A percentile compares a stretch with the other conserved stretches of the same genome.
Conservation (phyloP, 176 grass and related monocot genomes). For the Neostapfia colusana region DNA sequence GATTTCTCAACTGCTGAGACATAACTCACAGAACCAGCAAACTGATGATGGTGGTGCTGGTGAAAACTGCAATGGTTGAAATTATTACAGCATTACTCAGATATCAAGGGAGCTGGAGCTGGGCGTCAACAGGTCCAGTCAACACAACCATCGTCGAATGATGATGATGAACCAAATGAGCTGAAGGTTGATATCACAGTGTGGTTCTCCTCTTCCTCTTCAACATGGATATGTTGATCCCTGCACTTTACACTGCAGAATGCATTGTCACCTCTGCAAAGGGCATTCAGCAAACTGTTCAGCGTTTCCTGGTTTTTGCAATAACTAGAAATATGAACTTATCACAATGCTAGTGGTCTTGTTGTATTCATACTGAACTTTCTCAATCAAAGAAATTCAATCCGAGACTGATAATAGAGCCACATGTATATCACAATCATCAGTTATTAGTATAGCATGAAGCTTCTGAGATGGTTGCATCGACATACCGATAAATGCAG, state of each 20-base stretch:
- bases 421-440: neutral
- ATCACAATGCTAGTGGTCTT: neutral
- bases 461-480: neutral
- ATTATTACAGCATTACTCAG: slow-evolving; percentile 28
- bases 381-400: neutral
- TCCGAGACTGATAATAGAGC: neutral
- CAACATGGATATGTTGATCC: slow-evolving; percentile 51
- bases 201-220: slow-evolving; percentile 52
- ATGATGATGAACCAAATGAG: slow-evolving; percentile 31
- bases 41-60: neutral
- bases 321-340: neutral
- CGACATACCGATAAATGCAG: slow-evolving; percentile 61
- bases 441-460: neutral
- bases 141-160: slow-evolving; percentile 52
- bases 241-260: slow-evolving; percentile 64
- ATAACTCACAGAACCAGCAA: slow-evolving; percentile 41
- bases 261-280: slow-evolving; percentile 64
- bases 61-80: neutral
- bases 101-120: slow-evolving; percentile 1
- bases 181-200: slow-evolving; percentile 1
- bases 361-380: neutral
- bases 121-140: slow-evolving; percentile 41
- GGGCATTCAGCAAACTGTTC: slow-evolving; percentile 32
- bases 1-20: slow-evolving; percentile 43
- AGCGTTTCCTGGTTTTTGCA: neutral